Percentiles rank a stretch among this genome's conserved stretches.
Evolutionary conservation across 2,329 filamentous ascomycete species (phyloP).

Genomic region (Hansfordia pulvinata): DNA sequence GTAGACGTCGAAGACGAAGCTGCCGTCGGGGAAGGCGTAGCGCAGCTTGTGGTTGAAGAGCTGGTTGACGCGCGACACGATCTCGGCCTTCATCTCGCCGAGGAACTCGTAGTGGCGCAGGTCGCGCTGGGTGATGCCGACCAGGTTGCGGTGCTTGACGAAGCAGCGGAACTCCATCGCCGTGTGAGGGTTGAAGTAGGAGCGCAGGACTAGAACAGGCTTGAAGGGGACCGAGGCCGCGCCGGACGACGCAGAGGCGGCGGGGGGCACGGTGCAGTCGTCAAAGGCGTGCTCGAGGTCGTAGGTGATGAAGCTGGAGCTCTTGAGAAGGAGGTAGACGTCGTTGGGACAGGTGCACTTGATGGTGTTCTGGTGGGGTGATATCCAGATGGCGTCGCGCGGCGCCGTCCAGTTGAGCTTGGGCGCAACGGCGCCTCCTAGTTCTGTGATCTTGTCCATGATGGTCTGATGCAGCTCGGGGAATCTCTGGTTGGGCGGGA

Average conservation of each 20-base stretch:
- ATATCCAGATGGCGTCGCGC: conserved; percentile 92
- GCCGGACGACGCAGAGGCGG: conserved; percentile 19
- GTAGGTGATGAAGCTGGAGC: conserved; percentile 86
- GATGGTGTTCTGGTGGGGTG: conserved; percentile 70
- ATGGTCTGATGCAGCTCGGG: conserved; percentile 65
- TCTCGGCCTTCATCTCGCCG: conserved; percentile 42
- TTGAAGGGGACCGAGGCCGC: conserved; percentile 44
- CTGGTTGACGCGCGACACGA: conserved; percentile 54
- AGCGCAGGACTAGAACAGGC: conserved; percentile 73
- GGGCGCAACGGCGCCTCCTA: conserved; percentile 77
- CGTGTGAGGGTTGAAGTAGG: conserved; percentile 79
- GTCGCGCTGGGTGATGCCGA: conserved; percentile 81
- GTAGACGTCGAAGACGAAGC: conserved; percentile 87
- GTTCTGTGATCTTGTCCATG: conserved; percentile 60
- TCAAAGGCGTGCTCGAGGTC: conserved; percentile 91
- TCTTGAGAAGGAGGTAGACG: conserved; percentile 86
- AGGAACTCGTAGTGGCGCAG: conserved; percentile 85
- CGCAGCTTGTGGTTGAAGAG: conserved; percentile 68
- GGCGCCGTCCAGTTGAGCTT: conserved; percentile 97
- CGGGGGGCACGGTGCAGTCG: conserved; percentile 38
- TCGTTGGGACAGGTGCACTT: conserved; percentile 83
- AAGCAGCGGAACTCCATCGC: conserved; percentile 94
- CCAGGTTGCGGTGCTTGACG: conserved; percentile 65
- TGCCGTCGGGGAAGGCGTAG: conserved; percentile 68
- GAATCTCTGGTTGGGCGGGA: conserved; percentile 44